Evolutionary conservation across 2,329 filamentous ascomycete genomes (phyloP).

Genomic region (Aschersonia sp.): DNA sequence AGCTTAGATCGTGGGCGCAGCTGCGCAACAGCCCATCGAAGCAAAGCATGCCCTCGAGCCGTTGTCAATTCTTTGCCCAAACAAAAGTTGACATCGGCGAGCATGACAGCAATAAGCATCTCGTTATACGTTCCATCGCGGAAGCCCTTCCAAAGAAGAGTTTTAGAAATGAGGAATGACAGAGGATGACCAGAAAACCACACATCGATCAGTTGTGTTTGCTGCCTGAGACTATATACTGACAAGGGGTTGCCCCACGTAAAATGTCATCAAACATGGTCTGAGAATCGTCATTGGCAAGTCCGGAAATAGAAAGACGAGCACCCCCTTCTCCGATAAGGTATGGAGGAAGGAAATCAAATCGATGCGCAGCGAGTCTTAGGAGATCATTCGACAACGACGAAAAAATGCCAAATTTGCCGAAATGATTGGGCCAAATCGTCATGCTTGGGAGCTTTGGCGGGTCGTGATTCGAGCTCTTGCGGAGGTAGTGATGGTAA

Average conservation of each 20-base stretch:
- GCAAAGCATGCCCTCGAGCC: constrained; percentile 15
- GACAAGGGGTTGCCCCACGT: constrained; percentile 11
- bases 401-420: constrained; percentile 13
- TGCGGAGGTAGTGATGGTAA: neutral
- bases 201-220: constrained; percentile 23
- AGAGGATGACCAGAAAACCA: constrained; percentile 26
- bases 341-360: constrained; percentile 14
- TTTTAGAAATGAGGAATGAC: constrained; percentile 26
- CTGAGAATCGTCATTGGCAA: constrained; percentile 12
- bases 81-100: constrained; percentile 22
- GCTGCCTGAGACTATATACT: constrained; percentile 16
- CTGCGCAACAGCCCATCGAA: constrained; percentile 19
- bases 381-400: constrained; percentile 15
- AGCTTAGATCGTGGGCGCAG: constrained; percentile 13
- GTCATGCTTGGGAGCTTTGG: constrained; percentile 7
- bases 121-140: constrained; percentile 11
- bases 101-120: neutral
- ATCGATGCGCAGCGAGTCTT: constrained; percentile 12
- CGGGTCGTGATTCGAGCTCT: constrained; percentile 1
- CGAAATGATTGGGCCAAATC: neutral
- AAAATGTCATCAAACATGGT: constrained; percentile 16
- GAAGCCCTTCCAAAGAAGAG: constrained; percentile 20
- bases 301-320: constrained; percentile 12
- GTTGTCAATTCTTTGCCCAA: constrained; percentile 13
- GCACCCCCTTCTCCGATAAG: constrained; percentile 13